Conservation (phyloP, 2,329 filamentous ascomycete genomes). For the Dactylonectria estremocensis region DNA sequence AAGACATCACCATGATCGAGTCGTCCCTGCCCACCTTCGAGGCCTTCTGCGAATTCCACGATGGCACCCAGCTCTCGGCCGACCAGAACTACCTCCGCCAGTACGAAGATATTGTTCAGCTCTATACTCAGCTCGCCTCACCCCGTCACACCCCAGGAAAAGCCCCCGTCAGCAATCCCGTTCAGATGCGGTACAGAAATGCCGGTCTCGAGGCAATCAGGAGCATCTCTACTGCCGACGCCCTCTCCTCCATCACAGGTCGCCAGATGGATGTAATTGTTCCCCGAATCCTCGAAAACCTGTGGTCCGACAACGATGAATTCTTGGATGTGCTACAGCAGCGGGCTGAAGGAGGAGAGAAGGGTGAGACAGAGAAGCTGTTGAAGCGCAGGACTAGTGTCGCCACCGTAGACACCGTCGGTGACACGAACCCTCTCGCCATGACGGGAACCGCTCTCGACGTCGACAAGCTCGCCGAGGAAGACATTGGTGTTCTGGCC, state of each 20-base stretch:
- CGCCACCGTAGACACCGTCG: conserved; percentile 77
- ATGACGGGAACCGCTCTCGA: conserved; percentile 88
- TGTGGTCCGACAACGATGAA: conserved; percentile 82
- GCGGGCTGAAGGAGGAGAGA: conserved; percentile 78
- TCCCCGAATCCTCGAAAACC: conserved; percentile 88
- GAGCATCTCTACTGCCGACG: conserved; percentile 85
- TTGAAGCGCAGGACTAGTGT: conserved; percentile 82
- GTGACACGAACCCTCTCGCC: conserved; percentile 77
- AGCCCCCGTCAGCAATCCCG: conserved; percentile 75
- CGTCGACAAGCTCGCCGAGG: conserved; percentile 90
- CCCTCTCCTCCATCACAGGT: conserved; percentile 80
- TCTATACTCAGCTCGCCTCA: conserved; percentile 86
- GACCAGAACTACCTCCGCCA: conserved; percentile 87
- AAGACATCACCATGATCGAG: conserved; percentile 93
- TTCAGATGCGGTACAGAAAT: conserved; percentile 84
- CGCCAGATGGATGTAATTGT: conserved; percentile 85
- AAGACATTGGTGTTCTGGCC: conserved; percentile 88
- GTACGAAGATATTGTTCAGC: conserved; percentile 85
- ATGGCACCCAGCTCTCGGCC: conserved; percentile 86
- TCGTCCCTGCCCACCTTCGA: conserved; percentile 90
- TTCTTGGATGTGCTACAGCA: conserved; percentile 78
- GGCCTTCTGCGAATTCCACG: conserved; percentile 90
- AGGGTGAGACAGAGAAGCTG: conserved; percentile 75
- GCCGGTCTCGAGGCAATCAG: conserved; percentile 84
- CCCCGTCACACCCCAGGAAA: conserved; percentile 69